Base-by-base conservation (phyloP, 202 grass and related monocot genomes). In the Zizania palustris region DNA sequence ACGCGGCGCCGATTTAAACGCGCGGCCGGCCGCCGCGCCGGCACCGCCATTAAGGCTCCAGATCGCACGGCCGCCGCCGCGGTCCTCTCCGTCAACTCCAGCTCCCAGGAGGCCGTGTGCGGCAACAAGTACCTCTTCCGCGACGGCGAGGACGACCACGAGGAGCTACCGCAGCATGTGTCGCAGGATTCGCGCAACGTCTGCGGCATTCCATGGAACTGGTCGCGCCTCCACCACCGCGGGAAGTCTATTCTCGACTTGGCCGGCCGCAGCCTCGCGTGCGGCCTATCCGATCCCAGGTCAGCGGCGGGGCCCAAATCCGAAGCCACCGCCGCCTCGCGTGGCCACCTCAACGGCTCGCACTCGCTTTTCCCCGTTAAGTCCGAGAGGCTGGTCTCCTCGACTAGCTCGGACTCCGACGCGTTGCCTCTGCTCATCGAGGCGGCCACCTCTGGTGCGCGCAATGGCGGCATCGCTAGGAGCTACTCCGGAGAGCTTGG, bases 201-300 rank as follows among this genome's bases (percentile, higher is more conserved):
- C 65, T 98, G 91, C 65, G 91, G 96, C 60, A 92, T 98, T 67
- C 96, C 96, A 0, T 98, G 85, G 85, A 98, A 92, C 83, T 98
- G 96, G 96, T 98, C 96, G 0, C 87, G 91, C 48, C 89, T 98
- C 72, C 96, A 98, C 83, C 64, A 92, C 85, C 88, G 84, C 55
- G 85, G 96, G 67, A 98, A 92, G 83, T 95, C 91, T 8, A 95
- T 92, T 78, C 85, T 93, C 71, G 91, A 90, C 84, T 19, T 83
- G 71, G 84, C 90, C 46, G 90, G 90, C 59, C 82, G 81, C 74
- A 87, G 90, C 69, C 85, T 97, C 11, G 88, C 94, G 5, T 93
- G 94, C 37, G 88, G 88, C 63, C 83, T 97, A 39, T 90, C 91
- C 45, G 91, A 98, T 68, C 89, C 89, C 28, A 90, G 79, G 68